phyloP scores from a whole-genome alignment of 1,284 basidiomycete species.

The Malassezia equina region DNA sequence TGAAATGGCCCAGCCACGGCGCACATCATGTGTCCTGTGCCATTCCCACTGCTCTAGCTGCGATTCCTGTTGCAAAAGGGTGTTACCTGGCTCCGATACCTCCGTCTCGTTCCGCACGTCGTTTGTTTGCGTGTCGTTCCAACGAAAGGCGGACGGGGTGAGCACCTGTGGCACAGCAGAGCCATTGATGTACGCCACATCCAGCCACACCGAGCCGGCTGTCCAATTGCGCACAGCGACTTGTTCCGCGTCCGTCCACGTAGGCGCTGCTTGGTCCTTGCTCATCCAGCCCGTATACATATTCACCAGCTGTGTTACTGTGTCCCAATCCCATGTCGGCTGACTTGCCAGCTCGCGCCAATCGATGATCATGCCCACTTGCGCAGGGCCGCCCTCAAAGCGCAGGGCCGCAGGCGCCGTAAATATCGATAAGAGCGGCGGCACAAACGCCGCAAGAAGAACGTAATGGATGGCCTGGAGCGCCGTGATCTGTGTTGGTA shows the following conservation, averaged over 20 bases:
- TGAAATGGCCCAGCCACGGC: conserved; percentile 12
- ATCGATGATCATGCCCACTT: conserved; percentile 87
- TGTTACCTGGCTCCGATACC: neutral
- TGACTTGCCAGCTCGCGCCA: conserved; percentile 76
- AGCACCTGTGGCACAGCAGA: neutral
- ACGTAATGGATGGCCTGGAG: conserved; percentile 14
- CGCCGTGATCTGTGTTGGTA: conserved; percentile 1
- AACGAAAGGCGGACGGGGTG: neutral
- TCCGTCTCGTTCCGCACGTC: neutral
- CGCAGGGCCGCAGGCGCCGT: conserved; percentile 55
- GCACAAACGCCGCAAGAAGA: conserved; percentile 18
- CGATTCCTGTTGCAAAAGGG: conserved; percentile 14
- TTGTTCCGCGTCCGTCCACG: conserved; percentile 14
- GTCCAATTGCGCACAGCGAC: conserved; percentile 57
- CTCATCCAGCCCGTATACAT: conserved; percentile 2
- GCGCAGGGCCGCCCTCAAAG: conserved; percentile 74
- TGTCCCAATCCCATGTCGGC: conserved; percentile 56
- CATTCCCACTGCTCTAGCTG: conserved; percentile 17
- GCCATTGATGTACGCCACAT: conserved; percentile 48
- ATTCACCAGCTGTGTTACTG: neutral
- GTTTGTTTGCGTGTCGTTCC: conserved; percentile 2
- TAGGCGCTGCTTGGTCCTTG: neutral
- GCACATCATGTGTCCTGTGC: conserved; percentile 49
- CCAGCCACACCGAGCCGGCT: conserved; percentile 64
- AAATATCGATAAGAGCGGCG: conserved; percentile 17